phyloP scores from a whole-genome alignment of 164 flowering plant species.

The Magnolia sinica region DNA sequence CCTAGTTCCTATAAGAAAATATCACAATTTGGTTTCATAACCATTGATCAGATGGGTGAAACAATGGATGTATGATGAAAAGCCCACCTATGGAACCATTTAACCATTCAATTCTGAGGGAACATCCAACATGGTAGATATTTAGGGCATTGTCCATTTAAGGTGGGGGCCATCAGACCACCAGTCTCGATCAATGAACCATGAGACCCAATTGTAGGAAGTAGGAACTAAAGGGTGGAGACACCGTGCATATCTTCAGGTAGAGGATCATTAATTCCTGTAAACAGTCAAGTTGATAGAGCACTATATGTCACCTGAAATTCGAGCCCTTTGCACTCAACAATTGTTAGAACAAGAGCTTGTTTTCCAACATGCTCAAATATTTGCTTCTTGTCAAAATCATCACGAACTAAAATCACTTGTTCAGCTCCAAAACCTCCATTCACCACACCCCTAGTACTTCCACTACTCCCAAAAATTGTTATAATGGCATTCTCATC shows the following conservation, averaged over 20 bases:
- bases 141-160: too few relatives aligned
- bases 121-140: too few relatives aligned
- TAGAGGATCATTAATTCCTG: background rate
- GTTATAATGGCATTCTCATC: conserved; percentile 54
- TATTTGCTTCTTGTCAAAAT: conserved; percentile 39
- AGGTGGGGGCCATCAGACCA: background rate
- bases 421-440: conserved; percentile 80
- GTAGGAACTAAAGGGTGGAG: background rate
- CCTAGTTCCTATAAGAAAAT: too few relatives aligned
- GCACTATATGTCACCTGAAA: conserved; percentile 53
- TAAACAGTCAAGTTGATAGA: background rate
- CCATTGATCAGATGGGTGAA: too few relatives aligned
- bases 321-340: conserved; percentile 85
- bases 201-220: background rate
- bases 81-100: too few relatives aligned
- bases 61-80: too few relatives aligned
- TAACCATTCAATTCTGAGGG: too few relatives aligned
- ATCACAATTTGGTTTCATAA: too few relatives aligned
- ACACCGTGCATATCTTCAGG: background rate
- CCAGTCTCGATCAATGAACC: background rate
- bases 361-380: conserved; percentile 49
- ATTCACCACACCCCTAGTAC: conserved; percentile 21
- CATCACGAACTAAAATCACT: conserved; percentile 83
- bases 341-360: conserved; percentile 70
- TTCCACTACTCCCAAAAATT: conserved; percentile 53